Conservation (phyloP, 768 basidiomycete species). For the Boletus vinaceobasis region DNA sequence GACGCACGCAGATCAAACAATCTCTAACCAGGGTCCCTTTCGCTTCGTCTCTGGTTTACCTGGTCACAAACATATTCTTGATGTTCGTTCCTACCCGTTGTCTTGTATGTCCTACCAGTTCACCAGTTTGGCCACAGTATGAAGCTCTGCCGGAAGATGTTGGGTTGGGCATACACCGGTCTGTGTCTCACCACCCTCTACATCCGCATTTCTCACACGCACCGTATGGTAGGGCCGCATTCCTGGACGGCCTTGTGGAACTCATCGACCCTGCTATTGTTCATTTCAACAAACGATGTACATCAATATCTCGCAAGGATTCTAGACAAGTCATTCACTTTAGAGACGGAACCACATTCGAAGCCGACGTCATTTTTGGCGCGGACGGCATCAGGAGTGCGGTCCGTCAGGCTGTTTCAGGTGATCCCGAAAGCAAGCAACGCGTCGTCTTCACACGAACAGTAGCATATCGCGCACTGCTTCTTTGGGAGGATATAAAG, state of each 20-base stretch:
- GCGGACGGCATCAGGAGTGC: conserved; percentile 36
- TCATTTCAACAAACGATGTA: conserved; percentile 52
- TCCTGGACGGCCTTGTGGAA: conserved; percentile 46
- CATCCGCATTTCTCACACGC: background rate
- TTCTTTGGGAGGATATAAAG: conserved; percentile 39
- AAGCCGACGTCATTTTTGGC: conserved; percentile 48
- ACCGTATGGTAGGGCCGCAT: conserved; percentile 39
- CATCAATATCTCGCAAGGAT: conserved; percentile 26
- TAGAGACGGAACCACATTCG: conserved; percentile 44
- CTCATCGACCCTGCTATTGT: conserved; percentile 39
- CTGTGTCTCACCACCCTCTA: background rate
- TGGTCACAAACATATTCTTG: conserved; percentile 42
- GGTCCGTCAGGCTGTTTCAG: conserved; percentile 38
- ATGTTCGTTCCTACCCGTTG: conserved; percentile 29
- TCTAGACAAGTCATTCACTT: conserved; percentile 40
- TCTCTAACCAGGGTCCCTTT: conserved; percentile 34
- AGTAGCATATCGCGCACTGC: conserved; percentile 47
- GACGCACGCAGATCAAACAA: conserved; percentile 32
- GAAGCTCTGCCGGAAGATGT: conserved; percentile 30
- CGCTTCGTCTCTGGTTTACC: conserved; percentile 41
- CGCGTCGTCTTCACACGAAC: conserved; percentile 43
- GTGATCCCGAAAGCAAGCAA: conserved; percentile 17
- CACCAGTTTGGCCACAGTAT: conserved; percentile 27
- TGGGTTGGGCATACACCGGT: conserved; percentile 48
- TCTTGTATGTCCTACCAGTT: background rate